These are phyloP conservation scores for Suillus subalutaceus DNA, from an alignment of 768 basidiomycete genomes.

Conservation along the genomic window DNA sequence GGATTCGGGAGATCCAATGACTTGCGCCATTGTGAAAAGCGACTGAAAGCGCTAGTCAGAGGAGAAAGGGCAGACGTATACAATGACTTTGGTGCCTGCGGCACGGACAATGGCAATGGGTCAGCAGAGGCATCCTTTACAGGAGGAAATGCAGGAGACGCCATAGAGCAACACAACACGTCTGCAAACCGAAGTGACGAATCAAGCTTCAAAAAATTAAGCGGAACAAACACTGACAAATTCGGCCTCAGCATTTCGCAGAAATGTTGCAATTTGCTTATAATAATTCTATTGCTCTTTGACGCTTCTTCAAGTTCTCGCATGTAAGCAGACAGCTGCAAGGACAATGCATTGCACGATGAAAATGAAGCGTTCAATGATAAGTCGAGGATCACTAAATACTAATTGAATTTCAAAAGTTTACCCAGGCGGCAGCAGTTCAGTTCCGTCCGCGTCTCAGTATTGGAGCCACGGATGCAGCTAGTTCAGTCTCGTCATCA, in stretches of 20 bases:
- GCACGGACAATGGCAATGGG: constrained; percentile 37
- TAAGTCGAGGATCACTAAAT: neutral
- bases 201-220: constrained; percentile 38
- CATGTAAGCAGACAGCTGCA: neutral
- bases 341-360: neutral
- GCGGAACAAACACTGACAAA: constrained; percentile 27
- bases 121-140: constrained; percentile 47
- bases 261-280: neutral
- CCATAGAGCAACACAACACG: constrained; percentile 40
- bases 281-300: neutral
- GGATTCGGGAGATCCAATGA: constrained; percentile 85
- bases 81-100: constrained; percentile 42
- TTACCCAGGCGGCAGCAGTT: neutral
- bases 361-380: neutral
- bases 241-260: neutral
- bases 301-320: neutral
- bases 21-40: constrained; percentile 81
- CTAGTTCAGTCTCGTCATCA: neutral
- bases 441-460: neutral
- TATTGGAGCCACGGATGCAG: neutral
- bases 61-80: constrained; percentile 46
- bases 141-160: constrained; percentile 41
- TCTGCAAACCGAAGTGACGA: constrained; percentile 30
- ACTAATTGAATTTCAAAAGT: neutral
- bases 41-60: constrained; percentile 65